phyloP scores from a whole-genome alignment of 75 land plant genomes.

The Ceratopteris richardii region DNA sequence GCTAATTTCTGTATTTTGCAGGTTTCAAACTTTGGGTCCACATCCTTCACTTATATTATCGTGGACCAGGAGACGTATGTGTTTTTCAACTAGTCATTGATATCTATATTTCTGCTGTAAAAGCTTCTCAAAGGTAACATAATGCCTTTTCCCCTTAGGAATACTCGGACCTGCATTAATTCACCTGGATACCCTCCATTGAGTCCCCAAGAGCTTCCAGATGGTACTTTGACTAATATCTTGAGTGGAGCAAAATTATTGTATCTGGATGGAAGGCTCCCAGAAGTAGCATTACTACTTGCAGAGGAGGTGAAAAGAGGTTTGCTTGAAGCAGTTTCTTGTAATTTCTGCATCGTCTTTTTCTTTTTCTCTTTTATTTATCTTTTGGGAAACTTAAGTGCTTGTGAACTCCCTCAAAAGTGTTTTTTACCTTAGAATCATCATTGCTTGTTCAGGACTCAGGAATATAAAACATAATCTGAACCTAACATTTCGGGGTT shows the following conservation, averaged over 20 bases:
- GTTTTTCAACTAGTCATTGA: neutral
- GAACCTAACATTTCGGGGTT: too few relatives aligned
- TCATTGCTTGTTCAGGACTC: too few relatives aligned
- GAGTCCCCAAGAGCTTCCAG: slow-evolving; percentile 52
- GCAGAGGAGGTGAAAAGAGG: slow-evolving; percentile 55
- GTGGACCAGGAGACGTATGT: slow-evolving; percentile 78
- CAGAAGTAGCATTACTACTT: slow-evolving; percentile 58
- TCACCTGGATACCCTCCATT: slow-evolving; percentile 76
- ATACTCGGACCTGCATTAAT: slow-evolving; percentile 83
- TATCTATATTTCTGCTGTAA: neutral
- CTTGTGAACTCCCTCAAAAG: too few relatives aligned
- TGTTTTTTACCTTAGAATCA: too few relatives aligned
- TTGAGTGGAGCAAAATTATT: slow-evolving; percentile 47
- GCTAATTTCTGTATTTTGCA: slow-evolving; percentile 24
- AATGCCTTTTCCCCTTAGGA: slow-evolving; percentile 28
- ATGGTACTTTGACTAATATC: slow-evolving; percentile 28
- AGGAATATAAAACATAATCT: too few relatives aligned
- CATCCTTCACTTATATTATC: slow-evolving; percentile 85
- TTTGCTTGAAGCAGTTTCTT: slow-evolving; percentile 3
- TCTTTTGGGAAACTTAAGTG: too few relatives aligned
- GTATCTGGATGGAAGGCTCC: slow-evolving; percentile 66
- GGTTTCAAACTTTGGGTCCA: slow-evolving; percentile 73
- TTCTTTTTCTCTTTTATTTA: too few relatives aligned
- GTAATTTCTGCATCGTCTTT: neutral
- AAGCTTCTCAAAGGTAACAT: neutral